Evolutionary conservation across 768 basidiomycete species (phyloP).

Genomic region (Amanita exitialis): DNA sequence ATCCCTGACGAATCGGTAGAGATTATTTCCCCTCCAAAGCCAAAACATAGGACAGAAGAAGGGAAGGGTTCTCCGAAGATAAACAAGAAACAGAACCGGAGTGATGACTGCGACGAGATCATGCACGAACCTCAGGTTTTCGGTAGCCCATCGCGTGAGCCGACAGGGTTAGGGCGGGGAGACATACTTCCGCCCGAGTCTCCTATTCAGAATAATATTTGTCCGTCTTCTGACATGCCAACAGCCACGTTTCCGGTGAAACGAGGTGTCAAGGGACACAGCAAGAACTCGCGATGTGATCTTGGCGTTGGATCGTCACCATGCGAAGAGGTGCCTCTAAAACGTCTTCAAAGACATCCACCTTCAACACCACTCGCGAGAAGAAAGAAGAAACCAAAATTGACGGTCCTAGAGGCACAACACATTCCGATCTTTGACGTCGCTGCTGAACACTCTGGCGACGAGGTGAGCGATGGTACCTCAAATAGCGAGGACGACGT

Average conservation of each 20-base stretch:
- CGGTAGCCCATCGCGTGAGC: neutral
- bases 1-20: neutral
- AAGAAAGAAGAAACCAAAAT: conserved; percentile 9
- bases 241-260: conserved; percentile 37
- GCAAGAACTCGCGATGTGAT: conserved; percentile 14
- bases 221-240: conserved; percentile 17
- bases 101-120: neutral
- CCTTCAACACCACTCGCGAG: conserved; percentile 19
- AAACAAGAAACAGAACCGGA: neutral
- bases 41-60: neutral
- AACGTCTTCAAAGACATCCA: conserved; percentile 24
- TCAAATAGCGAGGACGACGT: conserved; percentile 43
- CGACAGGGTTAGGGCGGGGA: neutral
- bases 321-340: conserved; percentile 20
- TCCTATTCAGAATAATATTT: conserved; percentile 2
- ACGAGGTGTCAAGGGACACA: conserved; percentile 19
- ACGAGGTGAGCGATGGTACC: conserved; percentile 58
- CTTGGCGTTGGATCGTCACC: conserved; percentile 19
- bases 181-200: neutral
- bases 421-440: conserved; percentile 45
- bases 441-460: conserved; percentile 73
- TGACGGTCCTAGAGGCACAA: conserved; percentile 7
- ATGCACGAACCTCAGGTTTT: neutral
- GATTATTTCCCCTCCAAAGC: neutral
- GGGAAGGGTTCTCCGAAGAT: too few relatives aligned